phyloP scores from a whole-genome alignment of 352 stramenopile species.

The Pythium pyrilobum region DNA sequence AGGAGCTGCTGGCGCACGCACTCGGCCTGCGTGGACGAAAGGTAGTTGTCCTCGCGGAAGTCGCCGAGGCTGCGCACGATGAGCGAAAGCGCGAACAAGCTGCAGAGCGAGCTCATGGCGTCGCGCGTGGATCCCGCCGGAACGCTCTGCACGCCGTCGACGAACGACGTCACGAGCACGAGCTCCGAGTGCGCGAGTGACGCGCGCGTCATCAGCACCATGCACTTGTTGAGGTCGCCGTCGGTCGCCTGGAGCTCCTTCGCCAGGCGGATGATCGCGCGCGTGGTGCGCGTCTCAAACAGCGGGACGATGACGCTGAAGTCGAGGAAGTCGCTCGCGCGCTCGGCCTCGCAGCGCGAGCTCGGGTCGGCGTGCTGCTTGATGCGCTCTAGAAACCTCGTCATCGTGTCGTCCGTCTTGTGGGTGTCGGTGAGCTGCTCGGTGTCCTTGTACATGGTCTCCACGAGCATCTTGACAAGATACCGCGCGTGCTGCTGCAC shows the following conservation, averaged over 20 bases:
- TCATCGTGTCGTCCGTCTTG: too few relatives aligned
- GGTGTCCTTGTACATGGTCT: constrained; percentile 41
- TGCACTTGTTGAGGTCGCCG: constrained; percentile 44
- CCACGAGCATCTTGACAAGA: constrained; percentile 52
- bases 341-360: constrained; percentile 32
- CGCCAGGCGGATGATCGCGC: constrained; percentile 25
- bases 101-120: constrained; percentile 29
- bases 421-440: constrained; percentile 45
- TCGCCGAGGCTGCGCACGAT: constrained; percentile 34
- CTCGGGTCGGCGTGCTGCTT: constrained; percentile 25
- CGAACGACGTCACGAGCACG: constrained; percentile 35
- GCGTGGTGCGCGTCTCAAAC: constrained; percentile 34
- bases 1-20: constrained; percentile 41
- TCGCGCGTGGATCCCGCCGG: constrained; percentile 23
- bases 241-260: constrained; percentile 35
- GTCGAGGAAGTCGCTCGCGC: constrained; percentile 27
- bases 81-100: constrained; percentile 64
- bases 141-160: constrained; percentile 20
- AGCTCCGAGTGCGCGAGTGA: constrained; percentile 46
- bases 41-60: constrained; percentile 55
- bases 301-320: constrained; percentile 31
- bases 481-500: constrained; percentile 89
- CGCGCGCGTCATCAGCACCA: constrained; percentile 46
- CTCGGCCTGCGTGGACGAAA: constrained; percentile 43
- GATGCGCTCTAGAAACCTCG: constrained; percentile 28